phyloP scores from a whole-genome alignment of 2,329 filamentous ascomycete species.

The Biscogniauxia marginata region DNA sequence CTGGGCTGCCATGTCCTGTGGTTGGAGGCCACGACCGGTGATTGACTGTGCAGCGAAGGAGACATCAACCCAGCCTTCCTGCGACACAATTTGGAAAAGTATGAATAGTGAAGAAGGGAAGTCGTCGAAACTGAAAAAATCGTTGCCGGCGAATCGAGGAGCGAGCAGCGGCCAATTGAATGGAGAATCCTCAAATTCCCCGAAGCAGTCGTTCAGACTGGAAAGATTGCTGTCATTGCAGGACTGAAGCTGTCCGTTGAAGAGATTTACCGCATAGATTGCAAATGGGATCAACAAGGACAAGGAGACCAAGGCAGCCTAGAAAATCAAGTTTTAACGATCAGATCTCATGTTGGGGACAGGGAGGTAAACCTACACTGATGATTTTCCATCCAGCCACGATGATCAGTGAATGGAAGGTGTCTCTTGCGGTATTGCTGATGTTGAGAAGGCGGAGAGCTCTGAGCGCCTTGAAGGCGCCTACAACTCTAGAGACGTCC shows the following conservation, averaged over 20 bases:
- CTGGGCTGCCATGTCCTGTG: constrained; percentile 64
- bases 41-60: constrained; percentile 82
- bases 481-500: constrained; percentile 83
- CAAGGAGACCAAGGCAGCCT: constrained; percentile 87
- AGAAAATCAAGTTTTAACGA: constrained; percentile 12
- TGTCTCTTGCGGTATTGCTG: constrained; percentile 91
- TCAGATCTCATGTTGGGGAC: background rate
- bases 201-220: constrained; percentile 71
- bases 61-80: constrained; percentile 97
- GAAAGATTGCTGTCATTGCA: constrained; percentile 72
- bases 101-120: constrained; percentile 94
- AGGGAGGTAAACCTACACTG: constrained; percentile 55
- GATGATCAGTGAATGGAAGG: constrained; percentile 95
- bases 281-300: constrained; percentile 95
- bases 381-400: constrained; percentile 92
- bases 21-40: constrained; percentile 73
- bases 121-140: constrained; percentile 89
- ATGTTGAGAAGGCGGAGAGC: constrained; percentile 90
- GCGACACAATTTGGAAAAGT: constrained; percentile 96
- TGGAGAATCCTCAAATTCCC: constrained; percentile 75
- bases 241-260: constrained; percentile 73
- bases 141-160: constrained; percentile 77
- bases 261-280: constrained; percentile 91
- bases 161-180: constrained; percentile 84
- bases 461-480: constrained; percentile 94